These are phyloP conservation scores for Pythium graminicola DNA, from an alignment of 352 stramenopile genomes.

Conservation along the genomic window DNA sequence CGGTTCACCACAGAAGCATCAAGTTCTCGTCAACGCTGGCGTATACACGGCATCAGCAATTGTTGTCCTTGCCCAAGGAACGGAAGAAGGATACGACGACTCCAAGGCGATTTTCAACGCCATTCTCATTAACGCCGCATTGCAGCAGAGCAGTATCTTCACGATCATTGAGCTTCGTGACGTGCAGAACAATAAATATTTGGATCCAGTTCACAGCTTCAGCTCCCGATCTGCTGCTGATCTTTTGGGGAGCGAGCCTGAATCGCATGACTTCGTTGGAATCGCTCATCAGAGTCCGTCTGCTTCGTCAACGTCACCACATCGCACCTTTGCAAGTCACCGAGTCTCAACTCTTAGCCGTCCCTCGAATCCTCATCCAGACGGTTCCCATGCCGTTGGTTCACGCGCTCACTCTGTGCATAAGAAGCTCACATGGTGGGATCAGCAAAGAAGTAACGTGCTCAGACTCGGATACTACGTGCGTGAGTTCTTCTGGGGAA, in stretches of 20 bases:
- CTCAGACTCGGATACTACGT: conserved; percentile 11
- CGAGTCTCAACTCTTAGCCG: conserved; percentile 17
- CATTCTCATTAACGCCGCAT: conserved; percentile 69
- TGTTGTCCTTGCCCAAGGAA: conserved; percentile 74
- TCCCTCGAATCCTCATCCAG: conserved; percentile 6
- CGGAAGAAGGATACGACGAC: conserved; percentile 64
- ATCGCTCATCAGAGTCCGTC: conserved; percentile 3
- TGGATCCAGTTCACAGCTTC: conserved; percentile 69
- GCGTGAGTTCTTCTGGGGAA: conserved; percentile 58
- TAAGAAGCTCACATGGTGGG: conserved; percentile 38
- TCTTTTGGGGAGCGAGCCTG: not conserved
- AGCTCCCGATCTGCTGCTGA: conserved; percentile 21
- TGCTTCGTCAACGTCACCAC: conserved; percentile 6
- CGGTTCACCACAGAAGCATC: conserved; percentile 66
- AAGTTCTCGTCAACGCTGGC: conserved; percentile 56
- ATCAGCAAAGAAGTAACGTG: conserved; percentile 23
- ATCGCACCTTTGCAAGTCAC: conserved; percentile 14
- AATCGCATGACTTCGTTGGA: conserved; percentile 7
- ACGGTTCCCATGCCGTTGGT: conserved; percentile 3
- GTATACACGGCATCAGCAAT: conserved; percentile 80
- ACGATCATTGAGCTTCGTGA: conserved; percentile 84
- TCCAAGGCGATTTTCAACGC: conserved; percentile 85
- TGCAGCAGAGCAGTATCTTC: conserved; percentile 63
- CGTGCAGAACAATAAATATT: conserved; percentile 77
- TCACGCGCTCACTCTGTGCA: conserved; percentile 26